Evolutionary conservation across 345 rosid genomes (phyloP), one percentile per base, ranked within the genome.

Genomic region (Camelina neglecta): DNA sequence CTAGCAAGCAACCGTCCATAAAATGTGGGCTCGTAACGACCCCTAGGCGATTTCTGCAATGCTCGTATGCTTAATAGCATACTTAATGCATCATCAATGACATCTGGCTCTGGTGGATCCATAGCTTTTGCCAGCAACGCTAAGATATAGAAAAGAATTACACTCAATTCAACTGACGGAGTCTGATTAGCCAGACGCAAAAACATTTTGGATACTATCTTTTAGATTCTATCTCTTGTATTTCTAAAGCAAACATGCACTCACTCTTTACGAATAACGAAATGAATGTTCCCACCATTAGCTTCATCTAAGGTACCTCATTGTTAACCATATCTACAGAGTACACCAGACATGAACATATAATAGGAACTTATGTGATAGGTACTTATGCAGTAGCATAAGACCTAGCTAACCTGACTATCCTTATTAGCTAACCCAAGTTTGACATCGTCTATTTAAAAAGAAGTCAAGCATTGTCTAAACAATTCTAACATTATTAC

Each of bases 1-100:
- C 96, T 88, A 63, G 95, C 93, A 73, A 94, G 88, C 81, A 93
- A 77, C 74, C 74, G 85, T 41, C 98, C 98, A 77, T 88, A 90
- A 85, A 90, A 91, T 74, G 98, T 91, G 50, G 98, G 96, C 83
- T 88, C 93, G 62, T 80, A 85, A 60, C 95, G 90, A 36, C 85
- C 90, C 78, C 97, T 84, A 13, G 78, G 36, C 62, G 88, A 83
- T 81, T 79, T 86, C 60, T 73, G 79, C 69, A 94, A 51, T 77
- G 96, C 96, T 11, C 73, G 76, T 69, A 84, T 80, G 53, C 81
- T 84, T 74, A 85, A 70, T 56, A 94, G 92, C 84, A 90, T 69
- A 78, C 76, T 74, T 68, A 91, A 73, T 67, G 98, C 97, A 68
- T 90, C 95, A 73, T 86, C 89, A 79, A 91, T 77, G 75, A 91